Base-by-base conservation (phyloP, 1,284 basidiomycete genomes). In the Fomitopsis pinicola region DNA sequence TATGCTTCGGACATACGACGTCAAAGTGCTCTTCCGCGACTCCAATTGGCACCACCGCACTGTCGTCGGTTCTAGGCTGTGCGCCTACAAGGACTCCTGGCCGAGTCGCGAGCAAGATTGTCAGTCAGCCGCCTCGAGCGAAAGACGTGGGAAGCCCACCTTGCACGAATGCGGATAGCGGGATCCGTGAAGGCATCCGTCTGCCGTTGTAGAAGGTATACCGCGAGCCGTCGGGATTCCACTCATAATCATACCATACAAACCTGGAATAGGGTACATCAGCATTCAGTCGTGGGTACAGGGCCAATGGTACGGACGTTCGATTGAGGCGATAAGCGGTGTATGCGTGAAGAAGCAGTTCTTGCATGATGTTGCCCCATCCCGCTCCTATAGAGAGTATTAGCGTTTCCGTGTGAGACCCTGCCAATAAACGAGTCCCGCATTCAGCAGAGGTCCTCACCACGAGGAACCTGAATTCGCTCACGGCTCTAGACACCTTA, bases 181-280 rank as follows among this genome's bases (percentile, higher is more conserved):
- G 87, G 46, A 87, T 79, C 1, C 77, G 74, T 0, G 81, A 75
- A 1, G 85, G 83, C 80, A 73, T 44, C 80, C 78, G 2, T 73
- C 68, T 61, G 76, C 78, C 6, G 79, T 83, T 55, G 50, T 60
- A 69, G 30, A 52, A 35, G 6, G 66, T 62, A 40, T 67, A 70
- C 40, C 64, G 59, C 6, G 55, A 53, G 4, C 50, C 36, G 38
- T 64, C 46, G 17, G 42, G 46, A 28, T 68, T 63, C 85, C 85
- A 87, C 22, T 78, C 78, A 61, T 86, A 86, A 66, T 88, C 84
- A 57, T 86, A 82, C 58, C 87, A 87, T 0, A 88, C 86, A 61
- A 79, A 86, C 12, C 71, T 67, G 33, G 5, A n/a, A 42, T 59
- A 12, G 58, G 36, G 1, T 38, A 26, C 1, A 12, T 3, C 1